A percentile compares a stretch with the other conserved stretches of the same genome.
phyloP scores from a whole-genome alignment of 2,329 filamentous ascomycete species.

The Canariomyces notabilis region DNA sequence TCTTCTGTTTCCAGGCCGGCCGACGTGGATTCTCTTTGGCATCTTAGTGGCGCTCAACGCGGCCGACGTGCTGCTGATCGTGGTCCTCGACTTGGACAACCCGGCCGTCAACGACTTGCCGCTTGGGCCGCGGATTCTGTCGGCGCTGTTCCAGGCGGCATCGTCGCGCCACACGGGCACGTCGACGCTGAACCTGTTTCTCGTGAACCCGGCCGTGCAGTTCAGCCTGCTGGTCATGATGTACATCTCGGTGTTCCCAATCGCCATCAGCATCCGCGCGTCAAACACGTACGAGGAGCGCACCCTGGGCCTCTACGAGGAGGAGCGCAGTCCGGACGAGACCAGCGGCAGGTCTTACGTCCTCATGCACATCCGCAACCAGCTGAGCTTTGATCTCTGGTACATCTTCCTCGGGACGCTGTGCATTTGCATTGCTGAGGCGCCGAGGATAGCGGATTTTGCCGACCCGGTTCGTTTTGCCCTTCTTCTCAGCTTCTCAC shows the following conservation, averaged over 20 bases:
- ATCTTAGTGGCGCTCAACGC: conserved; percentile 49
- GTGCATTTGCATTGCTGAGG: conserved; percentile 29
- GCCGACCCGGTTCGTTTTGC: conserved; percentile 7
- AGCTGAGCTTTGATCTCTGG: conserved; percentile 38
- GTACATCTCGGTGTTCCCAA: conserved; percentile 59
- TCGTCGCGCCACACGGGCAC: conserved; percentile 25
- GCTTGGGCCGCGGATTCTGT: conserved; percentile 43
- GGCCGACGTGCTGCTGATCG: conserved; percentile 51
- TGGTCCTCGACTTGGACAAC: conserved; percentile 48
- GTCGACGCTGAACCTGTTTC: background rate
- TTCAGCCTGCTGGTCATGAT: conserved; percentile 49
- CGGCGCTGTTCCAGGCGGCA: conserved; percentile 54
- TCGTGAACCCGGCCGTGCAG: conserved; percentile 14
- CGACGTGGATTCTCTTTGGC: conserved; percentile 53
- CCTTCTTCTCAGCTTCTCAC: too few species aligned
- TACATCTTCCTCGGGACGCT: conserved; percentile 36
- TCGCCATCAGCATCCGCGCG: conserved; percentile 56
- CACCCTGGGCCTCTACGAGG: conserved; percentile 40
- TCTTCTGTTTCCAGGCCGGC: conserved; percentile 54
- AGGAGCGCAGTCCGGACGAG: conserved; percentile 38
- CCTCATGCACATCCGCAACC: conserved; percentile 33
- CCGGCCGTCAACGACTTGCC: conserved; percentile 42
- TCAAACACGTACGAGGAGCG: conserved; percentile 59
- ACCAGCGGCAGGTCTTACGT: conserved; percentile 26
- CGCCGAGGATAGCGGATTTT: conserved; percentile 10